Evolutionary conservation across 1,139 yeast genomes (phyloP).

Genomic region (Pichia norvegensis): DNA sequence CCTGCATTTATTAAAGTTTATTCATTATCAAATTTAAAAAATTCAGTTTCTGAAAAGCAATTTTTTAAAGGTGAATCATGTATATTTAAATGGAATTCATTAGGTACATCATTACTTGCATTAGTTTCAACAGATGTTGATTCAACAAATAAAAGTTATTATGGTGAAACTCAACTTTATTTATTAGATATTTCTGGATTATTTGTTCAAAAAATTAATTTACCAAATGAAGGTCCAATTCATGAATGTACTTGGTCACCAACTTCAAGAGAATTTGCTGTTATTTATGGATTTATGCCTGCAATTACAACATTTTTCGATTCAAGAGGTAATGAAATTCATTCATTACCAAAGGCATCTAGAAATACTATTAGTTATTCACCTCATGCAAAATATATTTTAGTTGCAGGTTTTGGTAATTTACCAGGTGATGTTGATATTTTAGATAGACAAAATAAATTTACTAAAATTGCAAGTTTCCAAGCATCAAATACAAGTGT

Average conservation of each 20-base stretch:
- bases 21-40: conserved; percentile 64
- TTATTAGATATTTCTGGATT: conserved; percentile 88
- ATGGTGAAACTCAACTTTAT: conserved; percentile 92
- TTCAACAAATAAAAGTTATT: conserved; percentile 85
- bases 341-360: conserved; percentile 78
- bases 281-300: conserved; percentile 96
- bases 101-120: conserved; percentile 91
- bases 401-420: conserved; percentile 97
- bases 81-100: conserved; percentile 83
- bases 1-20: conserved; percentile 87
- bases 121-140: conserved; percentile 95
- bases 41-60: conserved; percentile 78
- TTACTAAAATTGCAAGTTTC: conserved; percentile 68
- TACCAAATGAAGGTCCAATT: conserved; percentile 91
- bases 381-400: conserved; percentile 85
- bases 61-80: conserved; percentile 96
- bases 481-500: conserved; percentile 92
- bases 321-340: conserved; percentile 83
- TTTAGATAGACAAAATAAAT: conserved; percentile 86
- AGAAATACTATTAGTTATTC: conserved; percentile 87
- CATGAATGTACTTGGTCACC: conserved; percentile 99
- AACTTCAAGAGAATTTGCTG: conserved; percentile 93
- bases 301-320: conserved; percentile 93
- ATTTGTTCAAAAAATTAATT: conserved; percentile 79
- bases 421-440: conserved; percentile 95